These are phyloP conservation scores for Akanthomyces dipterigenus DNA, from an alignment of 2,329 filamentous ascomycete species.

Conservation along the genomic window DNA sequence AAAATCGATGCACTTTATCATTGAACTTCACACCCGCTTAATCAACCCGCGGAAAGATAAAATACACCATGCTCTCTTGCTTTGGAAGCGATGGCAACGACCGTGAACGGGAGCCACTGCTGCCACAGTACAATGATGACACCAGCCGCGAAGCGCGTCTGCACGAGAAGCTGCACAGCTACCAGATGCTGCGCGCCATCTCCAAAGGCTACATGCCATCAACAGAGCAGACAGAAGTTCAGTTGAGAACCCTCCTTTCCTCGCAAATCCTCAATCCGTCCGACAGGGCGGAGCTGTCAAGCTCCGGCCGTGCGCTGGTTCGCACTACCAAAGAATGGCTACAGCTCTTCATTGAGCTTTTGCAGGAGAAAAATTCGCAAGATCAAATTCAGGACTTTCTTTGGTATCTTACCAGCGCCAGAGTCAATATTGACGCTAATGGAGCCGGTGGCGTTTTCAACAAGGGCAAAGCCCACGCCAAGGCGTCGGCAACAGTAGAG, in stretches of 20 bases:
- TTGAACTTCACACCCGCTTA: no score
- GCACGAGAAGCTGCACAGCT: constrained; percentile 85
- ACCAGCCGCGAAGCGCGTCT: constrained; percentile 70
- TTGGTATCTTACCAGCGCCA: constrained; percentile 75
- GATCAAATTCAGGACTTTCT: constrained; percentile 91
- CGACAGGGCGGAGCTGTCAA: constrained; percentile 61
- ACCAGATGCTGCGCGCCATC: constrained; percentile 82
- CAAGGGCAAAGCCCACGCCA: constrained; percentile 24
- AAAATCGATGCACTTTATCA: neutral
- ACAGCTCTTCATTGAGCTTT: constrained; percentile 70
- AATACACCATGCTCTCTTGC: constrained; percentile 49
- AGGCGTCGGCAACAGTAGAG: constrained; percentile 50
- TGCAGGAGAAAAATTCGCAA: constrained; percentile 72
- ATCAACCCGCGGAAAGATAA: neutral
- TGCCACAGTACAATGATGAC: constrained; percentile 77
- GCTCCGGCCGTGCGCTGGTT: constrained; percentile 66
- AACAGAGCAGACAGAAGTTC: constrained; percentile 74
- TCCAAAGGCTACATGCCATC: constrained; percentile 86
- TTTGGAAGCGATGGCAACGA: constrained; percentile 46
- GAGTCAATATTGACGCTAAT: constrained; percentile 38
- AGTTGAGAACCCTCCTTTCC: constrained; percentile 71
- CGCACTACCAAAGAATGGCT: constrained; percentile 69
- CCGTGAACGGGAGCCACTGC: constrained; percentile 67
- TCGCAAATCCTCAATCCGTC: constrained; percentile 68
- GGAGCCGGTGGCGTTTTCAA: constrained; percentile 21